A percentile compares a stretch with the other conserved stretches of the same genome.
These are phyloP conservation scores for Abrus precatorius DNA, from an alignment of 306 rosid genomes.

Conservation along the genomic window DNA sequence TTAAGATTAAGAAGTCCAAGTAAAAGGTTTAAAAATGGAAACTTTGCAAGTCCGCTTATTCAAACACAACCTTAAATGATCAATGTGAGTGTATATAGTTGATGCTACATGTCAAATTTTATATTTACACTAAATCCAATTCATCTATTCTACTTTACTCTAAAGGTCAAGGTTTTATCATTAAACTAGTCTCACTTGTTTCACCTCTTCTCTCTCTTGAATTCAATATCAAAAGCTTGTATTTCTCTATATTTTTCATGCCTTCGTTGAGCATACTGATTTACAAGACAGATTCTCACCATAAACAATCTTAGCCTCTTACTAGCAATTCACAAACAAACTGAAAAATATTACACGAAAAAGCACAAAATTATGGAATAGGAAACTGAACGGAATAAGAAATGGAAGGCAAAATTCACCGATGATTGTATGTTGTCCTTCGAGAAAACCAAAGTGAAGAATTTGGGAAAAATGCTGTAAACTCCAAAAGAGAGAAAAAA, in stretches of 20 bases:
- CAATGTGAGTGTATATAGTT: too few species aligned
- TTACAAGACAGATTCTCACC: neutral
- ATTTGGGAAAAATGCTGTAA: neutral
- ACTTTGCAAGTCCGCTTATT: neutral
- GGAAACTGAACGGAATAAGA: neutral
- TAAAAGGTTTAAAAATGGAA: neutral
- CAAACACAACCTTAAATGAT: too few species aligned
- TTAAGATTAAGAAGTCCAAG: neutral
- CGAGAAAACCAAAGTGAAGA: neutral
- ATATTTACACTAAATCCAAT: neutral
- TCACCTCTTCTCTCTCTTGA: neutral
- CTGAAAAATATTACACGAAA: neutral
- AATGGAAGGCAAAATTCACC: neutral
- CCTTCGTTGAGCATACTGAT: neutral
- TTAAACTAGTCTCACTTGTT: neutral
- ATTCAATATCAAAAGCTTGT: neutral
- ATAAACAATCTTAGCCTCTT: neutral
- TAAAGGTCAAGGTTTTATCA: neutral
- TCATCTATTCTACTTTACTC: too few species aligned
- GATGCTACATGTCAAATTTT: too few species aligned
- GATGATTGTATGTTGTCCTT: neutral
- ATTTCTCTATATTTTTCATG: neutral
- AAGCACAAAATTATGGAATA: neutral
- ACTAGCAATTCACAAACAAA: neutral
- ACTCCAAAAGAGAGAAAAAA: neutral